phyloP scores from a whole-genome alignment of 192 early-diverging fungal species.

The Lunasporangiospora selenospora region DNA sequence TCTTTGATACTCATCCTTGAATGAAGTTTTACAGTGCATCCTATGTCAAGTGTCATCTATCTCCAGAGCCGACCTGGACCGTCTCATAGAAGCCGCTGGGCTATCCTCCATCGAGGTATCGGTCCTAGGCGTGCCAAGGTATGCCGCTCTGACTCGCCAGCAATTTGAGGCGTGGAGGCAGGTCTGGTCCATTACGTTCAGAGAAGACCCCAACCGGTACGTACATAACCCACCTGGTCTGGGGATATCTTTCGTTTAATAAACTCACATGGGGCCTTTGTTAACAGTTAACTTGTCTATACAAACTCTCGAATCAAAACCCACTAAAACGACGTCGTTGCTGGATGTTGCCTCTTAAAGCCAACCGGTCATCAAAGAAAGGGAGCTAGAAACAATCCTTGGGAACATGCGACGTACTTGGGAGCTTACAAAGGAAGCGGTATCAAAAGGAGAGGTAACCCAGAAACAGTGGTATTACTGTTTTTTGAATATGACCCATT shows the following conservation, averaged over 20 bases:
- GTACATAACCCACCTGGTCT: background rate
- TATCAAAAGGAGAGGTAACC: conserved; percentile 51
- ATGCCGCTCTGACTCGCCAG: conserved; percentile 67
- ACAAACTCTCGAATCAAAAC: no score
- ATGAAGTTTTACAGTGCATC: no score
- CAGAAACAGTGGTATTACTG: background rate
- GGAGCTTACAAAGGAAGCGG: conserved; percentile 11
- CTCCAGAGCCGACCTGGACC: conserved; percentile 16
- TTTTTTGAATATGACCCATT: background rate
- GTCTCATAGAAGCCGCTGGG: conserved; percentile 23
- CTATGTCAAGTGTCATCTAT: conserved; percentile 44
- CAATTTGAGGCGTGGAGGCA: conserved; percentile 83
- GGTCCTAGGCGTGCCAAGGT: conserved; percentile 58
- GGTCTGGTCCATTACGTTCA: conserved; percentile 85
- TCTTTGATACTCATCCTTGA: no score
- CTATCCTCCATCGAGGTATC: conserved; percentile 33
- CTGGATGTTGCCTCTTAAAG: no score
- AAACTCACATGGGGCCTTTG: no score
- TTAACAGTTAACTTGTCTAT: no score
- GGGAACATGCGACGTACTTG: conserved; percentile 46
- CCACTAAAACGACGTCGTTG: no score
- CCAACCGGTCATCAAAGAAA: conserved; percentile 46
- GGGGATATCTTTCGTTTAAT: background rate
- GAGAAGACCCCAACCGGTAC: conserved; percentile 57
- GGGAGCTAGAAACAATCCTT: conserved; percentile 48